Percentiles rank a stretch among this genome's conserved stretches.
phyloP scores from a whole-genome alignment of 2,329 filamentous ascomycete species.

The Penicillium brasilianum region DNA sequence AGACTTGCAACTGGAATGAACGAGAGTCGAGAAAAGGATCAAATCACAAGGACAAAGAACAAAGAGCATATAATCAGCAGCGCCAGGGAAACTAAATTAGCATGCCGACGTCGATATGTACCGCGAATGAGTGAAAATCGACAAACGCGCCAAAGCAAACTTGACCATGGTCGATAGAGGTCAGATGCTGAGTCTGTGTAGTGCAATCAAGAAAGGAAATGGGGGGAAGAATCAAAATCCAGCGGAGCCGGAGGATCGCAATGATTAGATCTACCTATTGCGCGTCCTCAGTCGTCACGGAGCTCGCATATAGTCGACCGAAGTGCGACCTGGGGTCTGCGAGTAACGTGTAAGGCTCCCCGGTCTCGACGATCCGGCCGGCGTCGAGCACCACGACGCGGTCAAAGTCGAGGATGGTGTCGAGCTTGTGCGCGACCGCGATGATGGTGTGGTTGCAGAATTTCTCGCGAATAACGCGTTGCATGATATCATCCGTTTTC shows the following conservation, averaged over 20 bases:
- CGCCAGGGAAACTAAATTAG: constrained; percentile 18
- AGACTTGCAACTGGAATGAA: constrained; percentile 6
- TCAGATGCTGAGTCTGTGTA: constrained; percentile 24
- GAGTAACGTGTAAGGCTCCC: constrained; percentile 46
- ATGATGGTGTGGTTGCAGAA: constrained; percentile 65
- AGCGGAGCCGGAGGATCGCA: neutral
- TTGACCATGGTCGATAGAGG: constrained; percentile 3
- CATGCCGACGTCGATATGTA: constrained; percentile 32
- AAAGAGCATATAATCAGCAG: constrained; percentile 17
- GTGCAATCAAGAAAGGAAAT: constrained; percentile 11
- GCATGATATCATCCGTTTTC: constrained; percentile 63
- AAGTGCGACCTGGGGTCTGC: constrained; percentile 43
- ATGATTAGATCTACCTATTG: constrained; percentile 13
- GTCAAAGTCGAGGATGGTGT: constrained; percentile 50
- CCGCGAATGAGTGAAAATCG: constrained; percentile 16
- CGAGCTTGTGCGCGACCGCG: constrained; percentile 61
- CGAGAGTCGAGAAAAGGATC: constrained; percentile 24
- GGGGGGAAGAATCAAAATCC: too few species aligned
- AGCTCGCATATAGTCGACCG: constrained; percentile 40
- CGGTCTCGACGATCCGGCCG: constrained; percentile 43
- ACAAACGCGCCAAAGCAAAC: constrained; percentile 16
- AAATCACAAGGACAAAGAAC: constrained; percentile 9
- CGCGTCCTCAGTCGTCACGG: constrained; percentile 28
- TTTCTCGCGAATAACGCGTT: constrained; percentile 59
- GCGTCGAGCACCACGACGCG: constrained; percentile 45